Evolutionary conservation across 306 rosid genomes (phyloP), one percentile per base, ranked within the genome.

Genomic region (Macrotyloma uniflorum): DNA sequence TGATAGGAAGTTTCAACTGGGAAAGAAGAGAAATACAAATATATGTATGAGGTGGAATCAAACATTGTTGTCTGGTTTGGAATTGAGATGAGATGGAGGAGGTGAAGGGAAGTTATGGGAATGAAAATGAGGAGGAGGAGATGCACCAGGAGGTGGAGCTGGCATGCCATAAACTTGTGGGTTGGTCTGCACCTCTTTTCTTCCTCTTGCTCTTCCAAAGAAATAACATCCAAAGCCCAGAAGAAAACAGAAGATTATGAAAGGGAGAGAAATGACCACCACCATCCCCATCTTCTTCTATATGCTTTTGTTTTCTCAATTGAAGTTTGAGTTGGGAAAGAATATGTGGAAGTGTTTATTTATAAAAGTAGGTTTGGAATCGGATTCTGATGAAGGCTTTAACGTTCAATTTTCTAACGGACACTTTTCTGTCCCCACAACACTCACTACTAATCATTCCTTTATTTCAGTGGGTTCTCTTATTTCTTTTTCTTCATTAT

Each of bases 161-260:
- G 97, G 97, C 74, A 83, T 79, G 20, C 97, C 97, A 67, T 83
- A 92, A 40, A 88, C 84, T 76, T 92, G 98, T 2, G 97, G 85
- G 19, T 81, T 88, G 36, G 86, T 86, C 24, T 78, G 80, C 0
- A 84, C 83, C 2, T 90, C 97, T n/a, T 67, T 79, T 50, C 96
- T 83, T 24, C 97, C 98, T 77, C 82, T 92, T 0, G 77, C 55
- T 83, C 89, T 85, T 58, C 97, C 98, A 7, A 89, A 64, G 64
- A 89, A 94, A 88, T 88, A 94, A 72, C 97, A 94, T 2, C 98
- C 97, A n/a, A 90, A 92, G 0, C 97, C 95, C 4, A 94, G 86
- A 11, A 89, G 7, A 2, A 94, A n/a, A 59, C 87, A 80, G 80
- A 94, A 90, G 4, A 94, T 3, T 15, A 94, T 92, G 2, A 94